Conservation (phyloP, 139 green algal species). For the Volvox africanus region DNA sequence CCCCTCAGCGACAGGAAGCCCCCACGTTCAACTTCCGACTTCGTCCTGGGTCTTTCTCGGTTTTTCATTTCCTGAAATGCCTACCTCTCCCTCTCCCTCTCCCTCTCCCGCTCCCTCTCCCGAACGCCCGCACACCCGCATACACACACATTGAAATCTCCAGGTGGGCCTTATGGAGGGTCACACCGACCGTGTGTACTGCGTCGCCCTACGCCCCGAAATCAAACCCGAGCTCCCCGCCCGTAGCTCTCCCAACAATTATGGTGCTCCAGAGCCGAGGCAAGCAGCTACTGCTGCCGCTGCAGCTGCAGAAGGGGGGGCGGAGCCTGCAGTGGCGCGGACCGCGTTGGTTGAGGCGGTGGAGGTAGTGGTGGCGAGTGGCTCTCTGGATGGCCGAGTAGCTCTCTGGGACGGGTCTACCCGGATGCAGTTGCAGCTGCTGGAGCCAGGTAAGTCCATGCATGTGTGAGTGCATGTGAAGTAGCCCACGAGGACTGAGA, state of each 20-base stretch:
- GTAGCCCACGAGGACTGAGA: too few species aligned
- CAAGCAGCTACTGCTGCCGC: too few species aligned
- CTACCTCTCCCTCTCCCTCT: neutral
- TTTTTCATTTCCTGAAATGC: too few species aligned
- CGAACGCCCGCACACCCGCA: neutral
- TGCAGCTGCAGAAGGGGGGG: neutral
- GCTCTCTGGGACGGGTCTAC: neutral
- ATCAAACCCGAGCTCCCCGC: neutral
- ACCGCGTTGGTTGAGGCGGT: neutral
- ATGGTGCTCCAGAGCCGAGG: too few species aligned
- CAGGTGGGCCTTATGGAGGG: constrained; percentile 16
- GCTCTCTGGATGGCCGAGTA: neutral
- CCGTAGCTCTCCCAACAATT: too few species aligned
- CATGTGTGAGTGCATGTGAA: neutral
- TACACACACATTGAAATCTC: too few species aligned
- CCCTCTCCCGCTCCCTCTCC: neutral
- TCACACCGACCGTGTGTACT: constrained; percentile 24
- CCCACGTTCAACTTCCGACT: too few species aligned
- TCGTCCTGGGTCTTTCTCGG: too few species aligned
- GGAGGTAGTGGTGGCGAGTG: constrained; percentile 1
- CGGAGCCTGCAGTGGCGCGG: neutral
- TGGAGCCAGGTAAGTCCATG: neutral
- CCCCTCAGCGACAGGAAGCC: too few species aligned
- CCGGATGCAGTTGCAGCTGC: neutral
- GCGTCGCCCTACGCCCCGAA: neutral